phyloP scores from a whole-genome alignment of 495 filamentous ascomycete species.

The Penicillium samsonianum region DNA sequence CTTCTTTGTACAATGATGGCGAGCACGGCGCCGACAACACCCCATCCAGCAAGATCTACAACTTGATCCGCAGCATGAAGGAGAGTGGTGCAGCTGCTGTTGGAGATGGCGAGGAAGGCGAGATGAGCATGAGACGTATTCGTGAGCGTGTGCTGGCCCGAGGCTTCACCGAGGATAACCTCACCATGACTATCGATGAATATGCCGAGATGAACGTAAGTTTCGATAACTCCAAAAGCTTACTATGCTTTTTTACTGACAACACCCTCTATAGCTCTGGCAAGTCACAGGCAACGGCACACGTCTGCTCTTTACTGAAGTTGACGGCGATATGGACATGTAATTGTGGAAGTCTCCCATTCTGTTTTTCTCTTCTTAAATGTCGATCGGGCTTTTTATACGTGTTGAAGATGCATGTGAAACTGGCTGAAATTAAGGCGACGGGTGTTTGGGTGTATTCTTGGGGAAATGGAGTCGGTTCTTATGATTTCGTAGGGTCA shows the following conservation, averaged over 20 bases:
- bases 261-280: constrained; percentile 68
- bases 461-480: constrained; percentile 19
- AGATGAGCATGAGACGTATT: constrained; percentile 83
- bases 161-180: constrained; percentile 94
- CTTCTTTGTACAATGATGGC: constrained; percentile 72
- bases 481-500: constrained; percentile 18
- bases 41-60: constrained; percentile 87
- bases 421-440: constrained; percentile 26
- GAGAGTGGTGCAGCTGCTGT: constrained; percentile 79
- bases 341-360: constrained; percentile 21
- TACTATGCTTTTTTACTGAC: constrained; percentile 20
- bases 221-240: constrained; percentile 24
- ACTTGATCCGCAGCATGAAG: constrained; percentile 80
- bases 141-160: constrained; percentile 89
- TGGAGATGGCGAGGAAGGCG: constrained; percentile 68
- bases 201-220: constrained; percentile 87
- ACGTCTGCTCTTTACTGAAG: constrained; percentile 77
- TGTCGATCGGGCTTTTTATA: constrained; percentile 18
- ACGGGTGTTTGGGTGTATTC: constrained; percentile 30
- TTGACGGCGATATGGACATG: constrained; percentile 58
- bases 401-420: constrained; percentile 29
- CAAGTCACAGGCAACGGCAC: constrained; percentile 87
- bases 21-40: constrained; percentile 66
- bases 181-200: constrained; percentile 81
- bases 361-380: constrained; percentile 12